Percentiles rank a stretch among this genome's conserved stretches.
phyloP scores from a whole-genome alignment of 345 rosid genomes.

The Salix suchowensis region DNA sequence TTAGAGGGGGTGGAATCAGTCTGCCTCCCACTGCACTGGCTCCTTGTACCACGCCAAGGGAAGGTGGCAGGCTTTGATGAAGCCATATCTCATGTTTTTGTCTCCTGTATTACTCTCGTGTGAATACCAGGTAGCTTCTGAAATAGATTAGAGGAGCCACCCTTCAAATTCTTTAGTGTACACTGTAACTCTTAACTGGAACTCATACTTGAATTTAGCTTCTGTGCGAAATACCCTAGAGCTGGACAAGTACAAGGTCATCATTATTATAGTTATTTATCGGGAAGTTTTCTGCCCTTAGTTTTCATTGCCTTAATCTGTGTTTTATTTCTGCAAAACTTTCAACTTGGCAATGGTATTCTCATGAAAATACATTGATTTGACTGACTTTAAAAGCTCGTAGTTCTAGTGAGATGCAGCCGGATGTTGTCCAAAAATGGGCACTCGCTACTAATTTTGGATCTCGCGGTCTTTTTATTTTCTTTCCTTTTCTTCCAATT shows the following conservation, averaged over 20 bases:
- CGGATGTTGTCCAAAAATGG: neutral
- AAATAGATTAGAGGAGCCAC: constrained; percentile 24
- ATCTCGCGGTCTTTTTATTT: neutral
- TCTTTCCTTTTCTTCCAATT: neutral
- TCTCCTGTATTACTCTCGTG: constrained; percentile 31
- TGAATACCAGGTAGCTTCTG: constrained; percentile 45
- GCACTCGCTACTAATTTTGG: neutral
- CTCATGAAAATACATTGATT: neutral
- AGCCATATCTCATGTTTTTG: constrained; percentile 10
- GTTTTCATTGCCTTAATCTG: neutral
- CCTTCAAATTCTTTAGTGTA: constrained; percentile 53
- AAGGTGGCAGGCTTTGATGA: constrained; percentile 33
- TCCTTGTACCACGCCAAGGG: constrained; percentile 48
- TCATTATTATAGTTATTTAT: constrained; percentile 22
- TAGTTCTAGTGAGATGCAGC: neutral
- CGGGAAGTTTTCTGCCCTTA: constrained; percentile 6
- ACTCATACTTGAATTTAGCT: constrained; percentile 37
- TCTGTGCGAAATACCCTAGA: constrained; percentile 19
- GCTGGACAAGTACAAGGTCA: constrained; percentile 34
- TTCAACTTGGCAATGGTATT: neutral
- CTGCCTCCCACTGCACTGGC: constrained; percentile 54
- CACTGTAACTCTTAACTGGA: constrained; percentile 40
- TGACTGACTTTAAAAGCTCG: neutral
- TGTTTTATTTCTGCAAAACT: neutral
- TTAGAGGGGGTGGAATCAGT: constrained; percentile 70